Base-by-base conservation (phyloP, 352 stramenopile genomes). In the Globisporangium carolinianum region DNA sequence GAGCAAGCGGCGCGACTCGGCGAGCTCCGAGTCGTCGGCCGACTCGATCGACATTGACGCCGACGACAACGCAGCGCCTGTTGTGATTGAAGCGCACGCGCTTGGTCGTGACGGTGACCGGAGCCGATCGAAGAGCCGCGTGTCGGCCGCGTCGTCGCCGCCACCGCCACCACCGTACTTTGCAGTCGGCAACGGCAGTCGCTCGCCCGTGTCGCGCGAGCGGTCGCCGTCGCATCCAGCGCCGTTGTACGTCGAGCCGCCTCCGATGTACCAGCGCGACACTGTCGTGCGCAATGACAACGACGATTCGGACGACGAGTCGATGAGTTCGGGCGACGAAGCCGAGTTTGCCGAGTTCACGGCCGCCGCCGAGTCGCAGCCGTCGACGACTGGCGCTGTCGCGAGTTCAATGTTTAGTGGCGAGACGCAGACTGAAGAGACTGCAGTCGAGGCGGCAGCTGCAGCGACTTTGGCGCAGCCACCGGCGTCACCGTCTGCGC, bases 41-140 rank as follows among this genome's bases (percentile, higher is more conserved):
- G 73, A 57, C 37, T 91, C 80, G 3, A 89, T 91, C 43, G 78
- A 91, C 47, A 86, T 89, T 61, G 81, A 91, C 50, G 70, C 75
- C 36, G 65, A 67, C 4, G 51, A 67, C 5, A 36, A 43, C 39
- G 39, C 7, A 14, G 39, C 7, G 7, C 7, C 11, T 43, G 4
- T 43, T 8, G 39, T 43, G 7, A 43, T 12, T 43, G 7, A 8
- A 43, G 7, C 39, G 11, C 11, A 8, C 7, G 11, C 39, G 24
- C 24, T 32, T 32, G 24, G 24, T 32, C 24, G 24, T 32, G 24
- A 32, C n/a, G 60, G 48, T 1, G 45, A 47, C 52, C 15, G 35
- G 35, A 51, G 15, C 10, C 55, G 42, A 15, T 46, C 55, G 3
- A 62, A 57, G 24, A 45, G 75, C 68, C 58, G 52, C n/a, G 18